Evolutionary conservation across 352 stramenopile species (phyloP).

Genomic region (Phytopythium oedochilum): DNA sequence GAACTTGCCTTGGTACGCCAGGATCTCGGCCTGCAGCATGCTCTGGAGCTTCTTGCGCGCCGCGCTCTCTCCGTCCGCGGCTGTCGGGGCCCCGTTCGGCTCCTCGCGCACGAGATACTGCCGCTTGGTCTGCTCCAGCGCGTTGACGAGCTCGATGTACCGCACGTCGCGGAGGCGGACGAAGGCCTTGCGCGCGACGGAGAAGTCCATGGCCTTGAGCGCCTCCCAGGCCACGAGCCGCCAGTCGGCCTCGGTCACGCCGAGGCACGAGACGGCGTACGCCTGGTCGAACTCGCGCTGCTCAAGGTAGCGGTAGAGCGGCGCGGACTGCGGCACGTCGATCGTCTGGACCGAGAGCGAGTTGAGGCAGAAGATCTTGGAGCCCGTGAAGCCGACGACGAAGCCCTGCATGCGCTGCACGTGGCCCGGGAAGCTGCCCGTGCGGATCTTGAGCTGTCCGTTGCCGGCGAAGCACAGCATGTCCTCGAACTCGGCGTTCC

Average conservation of each 20-base stretch:
- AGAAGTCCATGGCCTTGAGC: conserved; percentile 82
- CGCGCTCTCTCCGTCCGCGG: conserved; percentile 22
- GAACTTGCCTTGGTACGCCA: conserved; percentile 91
- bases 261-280: conserved; percentile 90
- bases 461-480: conserved; percentile 93
- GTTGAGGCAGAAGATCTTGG: conserved; percentile 92
- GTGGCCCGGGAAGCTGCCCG: conserved; percentile 85
- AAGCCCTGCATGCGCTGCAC: conserved; percentile 90
- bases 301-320: conserved; percentile 89
- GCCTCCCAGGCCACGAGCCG: conserved; percentile 80
- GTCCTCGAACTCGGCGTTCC: conserved; percentile 93
- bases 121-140: conserved; percentile 73
- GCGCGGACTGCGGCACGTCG: conserved; percentile 88
- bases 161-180: conserved; percentile 89
- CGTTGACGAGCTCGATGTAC: conserved; percentile 89
- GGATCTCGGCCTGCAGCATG: conserved; percentile 87
- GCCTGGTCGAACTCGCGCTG: conserved; percentile 84
- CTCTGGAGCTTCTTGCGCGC: conserved; percentile 45
- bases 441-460: conserved; percentile 89
- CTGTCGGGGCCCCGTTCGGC: no score
- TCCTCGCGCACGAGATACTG: conserved; percentile 40
- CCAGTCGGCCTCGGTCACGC: conserved; percentile 93
- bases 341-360: conserved; percentile 84
- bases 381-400: conserved; percentile 90
- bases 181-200: conserved; percentile 83